Conservation (phyloP, 805 yeast species). For the Pichia paraexigua region DNA sequence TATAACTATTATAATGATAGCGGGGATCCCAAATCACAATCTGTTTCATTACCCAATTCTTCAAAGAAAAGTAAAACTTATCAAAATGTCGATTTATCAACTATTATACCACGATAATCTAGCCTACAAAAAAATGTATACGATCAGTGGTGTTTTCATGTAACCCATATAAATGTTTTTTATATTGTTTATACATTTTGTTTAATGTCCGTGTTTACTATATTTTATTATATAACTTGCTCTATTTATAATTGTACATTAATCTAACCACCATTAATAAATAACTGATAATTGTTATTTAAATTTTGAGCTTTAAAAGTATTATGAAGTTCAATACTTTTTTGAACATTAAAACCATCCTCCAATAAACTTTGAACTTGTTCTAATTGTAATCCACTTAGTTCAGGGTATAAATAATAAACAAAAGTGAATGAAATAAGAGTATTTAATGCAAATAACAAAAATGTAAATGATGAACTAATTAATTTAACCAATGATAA, state of each 20-base stretch:
- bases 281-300: neutral
- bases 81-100: conserved; percentile 8
- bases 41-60: neutral
- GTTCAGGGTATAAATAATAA: conserved; percentile 42
- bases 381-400: conserved; percentile 44
- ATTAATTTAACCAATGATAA: conserved; percentile 44
- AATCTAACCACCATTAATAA: neutral
- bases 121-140: neutral
- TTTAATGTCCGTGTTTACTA: neutral
- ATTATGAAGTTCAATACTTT: conserved; percentile 28
- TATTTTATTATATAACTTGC: neutral
- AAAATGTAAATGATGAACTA: conserved; percentile 45
- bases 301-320: neutral
- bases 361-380: conserved; percentile 40
- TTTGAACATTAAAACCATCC: conserved; percentile 41
- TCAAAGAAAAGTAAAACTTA: conserved; percentile 1
- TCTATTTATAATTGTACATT: no score
- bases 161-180: neutral
- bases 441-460: conserved; percentile 39
- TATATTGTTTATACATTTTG: neutral
- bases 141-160: neutral
- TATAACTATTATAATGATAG: neutral
- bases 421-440: conserved; percentile 36
- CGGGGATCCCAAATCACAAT: no score
- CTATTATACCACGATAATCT: conserved; percentile 7